These are phyloP conservation scores for Mentha longifolia DNA, from an alignment of 257 asterid genomes.

Conservation along the genomic window DNA sequence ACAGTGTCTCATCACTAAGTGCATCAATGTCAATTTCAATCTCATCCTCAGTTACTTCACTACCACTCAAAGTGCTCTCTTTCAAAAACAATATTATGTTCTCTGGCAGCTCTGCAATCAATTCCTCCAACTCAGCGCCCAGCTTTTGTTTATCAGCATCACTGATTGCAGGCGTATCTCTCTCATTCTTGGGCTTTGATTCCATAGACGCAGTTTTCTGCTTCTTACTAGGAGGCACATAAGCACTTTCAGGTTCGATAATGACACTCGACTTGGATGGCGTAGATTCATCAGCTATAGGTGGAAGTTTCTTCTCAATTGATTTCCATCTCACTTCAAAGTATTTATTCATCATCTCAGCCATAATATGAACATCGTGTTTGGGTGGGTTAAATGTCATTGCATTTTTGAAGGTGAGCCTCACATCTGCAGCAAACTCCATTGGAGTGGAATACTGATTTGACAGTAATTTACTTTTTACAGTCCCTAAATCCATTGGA, in stretches of 20 bases:
- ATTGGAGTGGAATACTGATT: conserved; percentile 59
- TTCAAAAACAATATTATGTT: conserved; percentile 67
- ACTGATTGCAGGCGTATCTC: conserved; percentile 57
- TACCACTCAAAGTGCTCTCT: conserved; percentile 51
- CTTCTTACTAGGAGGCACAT: conserved; percentile 64
- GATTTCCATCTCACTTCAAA: conserved; percentile 82
- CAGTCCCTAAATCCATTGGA: conserved; percentile 95
- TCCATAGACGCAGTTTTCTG: conserved; percentile 50
- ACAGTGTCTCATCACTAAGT: conserved; percentile 64
- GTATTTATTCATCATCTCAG: conserved; percentile 53
- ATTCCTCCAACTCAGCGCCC: conserved; percentile 62
- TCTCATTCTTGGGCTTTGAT: conserved; percentile 51
- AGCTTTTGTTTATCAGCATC: conserved; percentile 67
- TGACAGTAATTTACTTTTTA: conserved; percentile 56
- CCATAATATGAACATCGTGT: conserved; percentile 66
- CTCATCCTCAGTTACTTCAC: conserved; percentile 74
- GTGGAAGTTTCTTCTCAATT: conserved; percentile 65
- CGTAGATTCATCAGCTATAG: conserved; percentile 42
- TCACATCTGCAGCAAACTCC: conserved; percentile 79
- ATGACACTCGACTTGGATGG: conserved; percentile 51
- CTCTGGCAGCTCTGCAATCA: conserved; percentile 72
- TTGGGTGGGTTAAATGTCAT: conserved; percentile 73
- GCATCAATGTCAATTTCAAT: conserved; percentile 88
- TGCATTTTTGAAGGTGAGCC: conserved; percentile 78
- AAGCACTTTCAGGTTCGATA: conserved; percentile 52